phyloP scores from a whole-genome alignment of 2,329 filamentous ascomycete species.

The Nigrospora osmanthi region DNA sequence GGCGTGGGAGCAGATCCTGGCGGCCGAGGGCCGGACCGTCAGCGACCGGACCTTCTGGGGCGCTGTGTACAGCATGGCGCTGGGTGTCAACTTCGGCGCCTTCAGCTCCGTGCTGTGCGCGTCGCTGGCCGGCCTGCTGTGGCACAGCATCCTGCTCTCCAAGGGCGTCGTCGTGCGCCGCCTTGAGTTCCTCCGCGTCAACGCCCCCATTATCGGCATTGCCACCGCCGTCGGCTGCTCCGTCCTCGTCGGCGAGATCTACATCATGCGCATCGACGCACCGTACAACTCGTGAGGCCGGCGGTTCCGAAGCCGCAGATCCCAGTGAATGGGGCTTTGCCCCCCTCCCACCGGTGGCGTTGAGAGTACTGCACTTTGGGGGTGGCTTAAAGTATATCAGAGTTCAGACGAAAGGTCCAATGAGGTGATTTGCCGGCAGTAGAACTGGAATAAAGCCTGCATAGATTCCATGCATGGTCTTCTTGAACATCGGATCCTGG shows the following conservation, averaged over 20 bases:
- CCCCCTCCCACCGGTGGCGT: too few species aligned
- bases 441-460: too few species aligned
- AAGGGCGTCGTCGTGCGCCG: conserved; percentile 60
- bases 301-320: too few species aligned
- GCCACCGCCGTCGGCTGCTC: conserved; percentile 54
- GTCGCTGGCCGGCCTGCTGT: conserved; percentile 62
- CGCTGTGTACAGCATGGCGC: conserved; percentile 65
- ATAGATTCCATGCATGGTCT: too few species aligned
- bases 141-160: conserved; percentile 60
- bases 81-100: conserved; percentile 68
- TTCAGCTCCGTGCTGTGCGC: conserved; percentile 68
- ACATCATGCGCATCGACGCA: conserved; percentile 33
- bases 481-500: too few species aligned
- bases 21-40: conserved; percentile 34
- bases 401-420: too few species aligned
- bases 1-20: conserved; percentile 56
- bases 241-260: conserved; percentile 49
- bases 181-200: conserved; percentile 60
- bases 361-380: too few species aligned
- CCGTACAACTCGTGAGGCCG: background rate
- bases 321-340: too few species aligned
- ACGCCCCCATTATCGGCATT: conserved; percentile 63
- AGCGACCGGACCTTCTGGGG: conserved; percentile 63
- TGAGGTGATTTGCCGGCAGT: too few species aligned
- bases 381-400: too few species aligned